Evolutionary conservation across 192 early-diverging fungal genomes (phyloP), one percentile per base, ranked within the genome.

Genomic region (Coemansia sp.): DNA sequence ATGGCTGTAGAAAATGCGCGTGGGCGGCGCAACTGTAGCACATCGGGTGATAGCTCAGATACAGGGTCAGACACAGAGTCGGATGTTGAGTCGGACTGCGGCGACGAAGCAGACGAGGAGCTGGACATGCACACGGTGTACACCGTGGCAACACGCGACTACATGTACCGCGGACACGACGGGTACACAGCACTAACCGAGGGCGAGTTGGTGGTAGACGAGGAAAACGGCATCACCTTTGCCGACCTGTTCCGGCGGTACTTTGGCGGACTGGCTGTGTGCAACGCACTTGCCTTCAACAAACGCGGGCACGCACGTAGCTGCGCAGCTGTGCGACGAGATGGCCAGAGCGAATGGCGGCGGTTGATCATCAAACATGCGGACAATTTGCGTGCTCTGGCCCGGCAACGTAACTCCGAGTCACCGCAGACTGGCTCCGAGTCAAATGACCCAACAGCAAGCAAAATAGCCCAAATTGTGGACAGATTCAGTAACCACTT

Each of bases 91-190:
- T 74, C 67, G 4, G 77, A 73, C 19, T 65, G 62, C 57, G 69
- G 68, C 29, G 71, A 57, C 51, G 76, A 79, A 39, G 68, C 69
- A 38, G 72, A 82, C 48, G 75, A 64, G 19, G 69, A 72, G 37
- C 64, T 89, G 2, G 85, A 88, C 41, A 67, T 83, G 61, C 48
- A 85, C 8, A 59, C 71, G 1, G 49, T 58, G 22, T 89, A 89
- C 22, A 59, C 70, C 0, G 79, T 88, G 10, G 84, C 75, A n/a
- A 87, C 87, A 9, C 75, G 88, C 14, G 60, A 77, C 54, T 89
- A 90, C 69, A 73, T 90, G 82, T 86, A 85, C 60, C 60, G 62
- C 3, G 88, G 88, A 1, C 82, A 85, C 60, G 88, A 90, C 57
- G 88, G 88, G 1, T 90, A 81, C 60, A 69, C 59, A 1, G 64